Percentiles rank a stretch among this genome's conserved stretches.
Evolutionary conservation across 768 basidiomycete genomes (phyloP).

Genomic region (Clathrus columnatus): DNA sequence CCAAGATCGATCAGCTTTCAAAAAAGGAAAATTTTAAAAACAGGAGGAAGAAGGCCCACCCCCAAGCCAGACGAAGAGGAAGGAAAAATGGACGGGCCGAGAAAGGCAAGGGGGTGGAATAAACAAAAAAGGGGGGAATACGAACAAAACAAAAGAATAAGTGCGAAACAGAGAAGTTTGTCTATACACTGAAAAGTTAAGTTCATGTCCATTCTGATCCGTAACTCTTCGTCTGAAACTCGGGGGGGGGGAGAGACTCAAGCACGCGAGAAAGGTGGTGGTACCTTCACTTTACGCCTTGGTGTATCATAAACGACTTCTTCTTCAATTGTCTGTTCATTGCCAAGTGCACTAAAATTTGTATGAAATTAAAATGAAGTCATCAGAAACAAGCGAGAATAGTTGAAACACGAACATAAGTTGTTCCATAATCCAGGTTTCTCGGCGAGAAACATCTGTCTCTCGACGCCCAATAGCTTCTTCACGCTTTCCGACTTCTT

Average conservation of each 20-base stretch:
- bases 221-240: constrained; percentile 85
- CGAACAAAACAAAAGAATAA: constrained; percentile 61
- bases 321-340: constrained; percentile 61
- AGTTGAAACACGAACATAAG: constrained; percentile 52
- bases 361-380: constrained; percentile 9
- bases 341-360: constrained; percentile 59
- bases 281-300: constrained; percentile 80
- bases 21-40: constrained; percentile 13
- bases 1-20: constrained; percentile 11
- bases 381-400: neutral
- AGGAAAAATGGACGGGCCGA: constrained; percentile 38
- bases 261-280: constrained; percentile 64
- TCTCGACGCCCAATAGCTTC: constrained; percentile 79
- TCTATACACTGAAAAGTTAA: constrained; percentile 31
- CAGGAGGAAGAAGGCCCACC: constrained; percentile 40
- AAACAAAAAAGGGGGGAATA: constrained; percentile 47
- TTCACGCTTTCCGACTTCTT: constrained; percentile 80
- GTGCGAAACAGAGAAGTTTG: constrained; percentile 28
- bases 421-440: constrained; percentile 90
- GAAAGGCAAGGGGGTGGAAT: constrained; percentile 36
- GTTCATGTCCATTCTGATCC: constrained; percentile 34
- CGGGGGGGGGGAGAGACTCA: constrained; percentile 72
- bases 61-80: constrained; percentile 89
- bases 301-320: constrained; percentile 73
- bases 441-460: constrained; percentile 79